Base-by-base conservation (phyloP, 2,329 filamentous ascomycete genomes). In the Ascocoryne sarcoides region DNA sequence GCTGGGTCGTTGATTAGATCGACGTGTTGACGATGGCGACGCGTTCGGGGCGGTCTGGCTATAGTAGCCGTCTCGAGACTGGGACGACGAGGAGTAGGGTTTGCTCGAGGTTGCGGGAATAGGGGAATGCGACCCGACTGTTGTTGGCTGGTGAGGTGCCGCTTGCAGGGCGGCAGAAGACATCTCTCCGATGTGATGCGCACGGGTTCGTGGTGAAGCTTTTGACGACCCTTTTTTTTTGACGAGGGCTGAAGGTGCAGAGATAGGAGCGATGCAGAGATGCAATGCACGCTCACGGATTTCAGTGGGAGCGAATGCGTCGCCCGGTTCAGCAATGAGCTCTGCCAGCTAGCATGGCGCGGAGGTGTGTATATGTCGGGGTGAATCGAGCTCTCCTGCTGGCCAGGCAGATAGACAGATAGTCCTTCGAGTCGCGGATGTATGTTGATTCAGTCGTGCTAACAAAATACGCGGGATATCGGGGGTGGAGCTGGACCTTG, bases 161-260 rank as follows among this genome's bases (percentile, higher is more conserved):
- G 73, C 65, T 62, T 82, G 78, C 59, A 82, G 65, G 54, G 73
- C 73, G 67, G 77, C 73, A 62, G 73, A 77, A 64, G 72, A 76
- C 75, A 75, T 78, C 62, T 67, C 71, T 65, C 58, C 32, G 10
- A 31, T n/a, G 31, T 41, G 18, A 29, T 48, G 48, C 46, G 49
- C 48, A 45, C 46, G 36, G 38, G 39, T 29, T 36, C 12, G 32
- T n/a, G 26, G 39, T 37, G 39, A 36, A 39, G 41, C 36, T 43
- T 28, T 37, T 37, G 44, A 42, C 40, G 38, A 36, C 41, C 19
- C 29, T 35, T 8, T 26, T 31, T 32, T 30, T 23, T 26, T 23
- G 30, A 16, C 23, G 34, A 21, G 19, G 7, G 19, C 17, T 5
- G 14, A 32, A 30, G 23, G 7, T 7, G 23, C 12, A 7, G 14